These are phyloP conservation scores for Magnusiomyces sp. DNA, from an alignment of 1,139 yeast genomes.

Conservation along the genomic window DNA sequence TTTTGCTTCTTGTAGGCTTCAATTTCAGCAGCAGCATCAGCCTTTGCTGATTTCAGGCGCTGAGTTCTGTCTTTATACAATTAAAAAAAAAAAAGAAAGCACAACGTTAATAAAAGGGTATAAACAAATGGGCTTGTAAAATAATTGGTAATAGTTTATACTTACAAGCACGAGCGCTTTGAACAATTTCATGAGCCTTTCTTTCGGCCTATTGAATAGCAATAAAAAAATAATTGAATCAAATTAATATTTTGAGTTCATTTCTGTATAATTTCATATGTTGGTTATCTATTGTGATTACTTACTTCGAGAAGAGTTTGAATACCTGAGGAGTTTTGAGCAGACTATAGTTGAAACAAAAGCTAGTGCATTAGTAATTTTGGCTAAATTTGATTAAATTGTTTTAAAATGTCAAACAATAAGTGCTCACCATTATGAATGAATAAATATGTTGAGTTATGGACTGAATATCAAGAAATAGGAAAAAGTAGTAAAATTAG, in stretches of 20 bases:
- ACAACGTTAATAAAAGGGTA: not conserved
- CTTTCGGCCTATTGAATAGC: conserved; percentile 63
- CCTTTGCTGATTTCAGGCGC: conserved; percentile 87
- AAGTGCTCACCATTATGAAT: conserved; percentile 8
- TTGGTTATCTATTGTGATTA: not conserved
- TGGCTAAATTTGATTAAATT: no score
- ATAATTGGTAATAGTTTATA: conserved; percentile 14
- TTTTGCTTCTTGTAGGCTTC: conserved; percentile 77
- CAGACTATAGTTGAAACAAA: conserved; percentile 27
- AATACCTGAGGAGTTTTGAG: conserved; percentile 38
- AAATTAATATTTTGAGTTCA: not conserved
- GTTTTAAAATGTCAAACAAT: not conserved
- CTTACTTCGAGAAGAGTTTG: conserved; percentile 36
- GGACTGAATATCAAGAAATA: no score
- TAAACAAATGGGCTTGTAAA: not conserved
- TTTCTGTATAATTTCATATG: no score
- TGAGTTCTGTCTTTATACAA: conserved; percentile 52
- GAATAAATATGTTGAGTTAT: not conserved
- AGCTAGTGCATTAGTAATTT: not conserved
- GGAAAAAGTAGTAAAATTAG: no score
- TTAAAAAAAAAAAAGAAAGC: not conserved
- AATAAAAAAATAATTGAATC: conserved; percentile 6
- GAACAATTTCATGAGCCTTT: conserved; percentile 91
- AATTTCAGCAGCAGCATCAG: conserved; percentile 86
- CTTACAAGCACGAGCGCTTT: conserved; percentile 73